Conservation (phyloP, 2,329 filamentous ascomycete genomes). For the Sordariomycetes sp. region DNA sequence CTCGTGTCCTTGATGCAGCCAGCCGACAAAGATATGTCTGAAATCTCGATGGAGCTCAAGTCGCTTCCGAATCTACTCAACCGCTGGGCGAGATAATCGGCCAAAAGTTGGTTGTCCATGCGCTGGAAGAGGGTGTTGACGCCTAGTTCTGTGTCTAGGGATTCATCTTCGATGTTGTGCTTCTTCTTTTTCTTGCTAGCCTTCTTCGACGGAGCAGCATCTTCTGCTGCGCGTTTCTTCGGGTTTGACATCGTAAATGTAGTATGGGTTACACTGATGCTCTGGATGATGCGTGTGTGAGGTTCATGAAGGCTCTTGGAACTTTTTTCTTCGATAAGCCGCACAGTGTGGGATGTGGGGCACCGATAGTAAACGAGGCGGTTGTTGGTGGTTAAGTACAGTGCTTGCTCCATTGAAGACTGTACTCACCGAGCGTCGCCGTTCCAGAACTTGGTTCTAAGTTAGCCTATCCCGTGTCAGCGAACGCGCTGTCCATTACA, state of each 20-base stretch:
- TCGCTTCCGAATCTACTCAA: constrained; percentile 71
- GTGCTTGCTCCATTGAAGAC: no score
- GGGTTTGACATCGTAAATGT: constrained; percentile 31
- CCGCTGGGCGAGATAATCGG: constrained; percentile 77
- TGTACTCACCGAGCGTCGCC: no score
- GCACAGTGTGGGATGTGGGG: not conserved
- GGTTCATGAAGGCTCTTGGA: no score
- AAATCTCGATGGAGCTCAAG: constrained; percentile 73
- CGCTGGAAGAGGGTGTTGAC: constrained; percentile 72
- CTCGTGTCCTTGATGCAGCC: constrained; percentile 73
- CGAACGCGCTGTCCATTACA: no score
- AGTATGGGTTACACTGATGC: no score
- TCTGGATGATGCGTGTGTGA: no score
- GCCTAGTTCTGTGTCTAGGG: constrained; percentile 59
- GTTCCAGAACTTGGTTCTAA: no score
- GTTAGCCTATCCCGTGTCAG: no score
- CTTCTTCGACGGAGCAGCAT: constrained; percentile 11
- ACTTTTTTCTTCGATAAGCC: constrained; percentile 1
- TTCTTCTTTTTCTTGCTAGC: constrained; percentile 37
- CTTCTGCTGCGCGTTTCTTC: constrained; percentile 48
- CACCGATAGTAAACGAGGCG: no score
- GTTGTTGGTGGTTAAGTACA: no score
- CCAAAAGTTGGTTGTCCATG: constrained; percentile 76
- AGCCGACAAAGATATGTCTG: constrained; percentile 52
- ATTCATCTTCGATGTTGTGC: constrained; percentile 49